These are phyloP conservation scores for Coemansia sp. DNA, from an alignment of 192 early-diverging fungal genomes.

Conservation along the genomic window DNA sequence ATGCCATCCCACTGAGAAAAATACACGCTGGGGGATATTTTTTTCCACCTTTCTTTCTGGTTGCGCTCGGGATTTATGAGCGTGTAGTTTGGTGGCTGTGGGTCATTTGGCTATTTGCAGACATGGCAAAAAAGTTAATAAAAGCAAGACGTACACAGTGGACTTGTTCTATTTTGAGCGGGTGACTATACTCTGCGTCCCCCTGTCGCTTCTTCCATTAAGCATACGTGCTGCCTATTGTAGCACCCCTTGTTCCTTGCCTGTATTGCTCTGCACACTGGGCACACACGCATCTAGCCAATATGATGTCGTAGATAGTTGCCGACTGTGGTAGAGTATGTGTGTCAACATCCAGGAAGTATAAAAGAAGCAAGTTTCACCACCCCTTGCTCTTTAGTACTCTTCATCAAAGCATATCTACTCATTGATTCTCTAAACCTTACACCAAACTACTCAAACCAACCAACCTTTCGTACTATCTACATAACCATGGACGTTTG, in stretches of 20 bases:
- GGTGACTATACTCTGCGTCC: constrained; percentile 2
- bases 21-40: not conserved
- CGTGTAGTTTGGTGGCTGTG: constrained; percentile 1
- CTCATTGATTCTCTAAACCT: not conserved
- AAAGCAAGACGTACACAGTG: constrained; percentile 3
- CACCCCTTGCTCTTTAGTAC: not conserved
- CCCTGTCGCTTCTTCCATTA: not conserved
- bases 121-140: not conserved
- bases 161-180: constrained; percentile 10
- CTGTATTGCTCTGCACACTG: not conserved
- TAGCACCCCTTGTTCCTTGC: not conserved
- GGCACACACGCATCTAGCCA: not conserved
- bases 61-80: not conserved
- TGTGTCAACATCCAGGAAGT: not conserved
- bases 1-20: not conserved
- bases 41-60: not conserved
- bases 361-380: not conserved
- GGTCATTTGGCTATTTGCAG: constrained; percentile 12
- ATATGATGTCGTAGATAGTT: not conserved
- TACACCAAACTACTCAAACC: not conserved
- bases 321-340: not conserved
- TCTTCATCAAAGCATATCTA: not conserved
- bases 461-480: not conserved
- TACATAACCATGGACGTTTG: constrained; percentile 3
- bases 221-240: not conserved